Conservation (phyloP, 2,329 filamentous ascomycete species). For the Hypoxylon rubiginosum region DNA sequence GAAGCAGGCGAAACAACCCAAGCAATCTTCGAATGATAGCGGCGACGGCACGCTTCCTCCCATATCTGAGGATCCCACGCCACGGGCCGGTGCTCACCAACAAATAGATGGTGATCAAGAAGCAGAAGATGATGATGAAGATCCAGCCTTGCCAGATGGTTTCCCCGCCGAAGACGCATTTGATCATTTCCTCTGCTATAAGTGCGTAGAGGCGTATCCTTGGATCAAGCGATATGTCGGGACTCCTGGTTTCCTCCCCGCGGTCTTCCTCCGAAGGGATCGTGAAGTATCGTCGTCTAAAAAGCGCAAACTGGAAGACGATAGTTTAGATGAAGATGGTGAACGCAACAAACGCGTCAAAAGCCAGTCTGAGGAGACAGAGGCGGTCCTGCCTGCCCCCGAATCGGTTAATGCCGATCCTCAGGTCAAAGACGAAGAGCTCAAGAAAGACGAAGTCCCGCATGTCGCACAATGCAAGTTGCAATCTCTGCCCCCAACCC, state of each 20-base stretch:
- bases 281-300: constrained; percentile 55
- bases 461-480: constrained; percentile 68
- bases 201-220: constrained; percentile 86
- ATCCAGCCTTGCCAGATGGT: constrained; percentile 80
- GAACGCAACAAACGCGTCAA: constrained; percentile 66
- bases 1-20: constrained; percentile 56
- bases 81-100: constrained; percentile 39
- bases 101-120: constrained; percentile 44
- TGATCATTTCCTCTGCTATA: constrained; percentile 92
- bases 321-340: constrained; percentile 55
- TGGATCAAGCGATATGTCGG: constrained; percentile 94
- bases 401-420: constrained; percentile 21
- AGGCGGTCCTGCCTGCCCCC: constrained; percentile 21
- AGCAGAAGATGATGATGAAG: constrained; percentile 63
- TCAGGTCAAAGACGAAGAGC: constrained; percentile 43
- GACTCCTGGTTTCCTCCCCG: constrained; percentile 80
- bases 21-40: constrained; percentile 30
- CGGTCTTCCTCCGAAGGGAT: constrained; percentile 68
- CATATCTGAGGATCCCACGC: constrained; percentile 63
- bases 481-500: constrained; percentile 67
- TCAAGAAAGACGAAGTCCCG: constrained; percentile 34
- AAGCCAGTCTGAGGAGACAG: constrained; percentile 54
- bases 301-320: constrained; percentile 77
- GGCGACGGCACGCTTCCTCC: constrained; percentile 57
- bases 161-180: constrained; percentile 94